Evolutionary conservation across 805 yeast species (phyloP).

Genomic region (Cyberlindnera mrakii): DNA sequence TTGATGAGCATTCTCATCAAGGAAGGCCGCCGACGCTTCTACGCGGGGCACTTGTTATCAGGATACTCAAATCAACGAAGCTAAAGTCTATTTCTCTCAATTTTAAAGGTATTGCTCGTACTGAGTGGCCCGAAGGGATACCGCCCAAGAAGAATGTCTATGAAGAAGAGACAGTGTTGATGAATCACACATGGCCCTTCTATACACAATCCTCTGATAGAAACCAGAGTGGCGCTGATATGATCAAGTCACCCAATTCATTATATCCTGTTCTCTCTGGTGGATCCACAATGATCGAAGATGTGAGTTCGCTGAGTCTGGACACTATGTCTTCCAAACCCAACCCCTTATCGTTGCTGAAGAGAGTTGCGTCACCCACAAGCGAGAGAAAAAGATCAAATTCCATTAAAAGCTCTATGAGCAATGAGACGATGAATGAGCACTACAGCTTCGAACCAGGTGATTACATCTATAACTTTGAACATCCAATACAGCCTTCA

Average conservation of each 20-base stretch:
- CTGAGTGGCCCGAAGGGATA: slow-evolving; percentile 98
- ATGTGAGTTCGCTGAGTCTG: slow-evolving; percentile 21
- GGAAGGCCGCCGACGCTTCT: slow-evolving; percentile 72
- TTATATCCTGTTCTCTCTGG: slow-evolving; percentile 1
- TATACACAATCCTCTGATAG: slow-evolving; percentile 33
- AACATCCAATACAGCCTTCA: slow-evolving; percentile 76
- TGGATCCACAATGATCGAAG: slow-evolving; percentile 3
- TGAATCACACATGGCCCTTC: slow-evolving; percentile 90
- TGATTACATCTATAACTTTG: slow-evolving; percentile 88
- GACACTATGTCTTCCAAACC: slow-evolving; percentile 13
- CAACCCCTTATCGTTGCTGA: slow-evolving; percentile 19
- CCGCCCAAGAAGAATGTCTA: slow-evolving; percentile 78
- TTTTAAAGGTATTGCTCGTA: slow-evolving; percentile 64
- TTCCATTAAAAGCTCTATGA: slow-evolving; percentile 7
- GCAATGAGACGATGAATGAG: slow-evolving; percentile 3
- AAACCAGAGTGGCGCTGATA: slow-evolving; percentile 37
- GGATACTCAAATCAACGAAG: slow-evolving; percentile 67
- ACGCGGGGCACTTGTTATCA: slow-evolving; percentile 70
- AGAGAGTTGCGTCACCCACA: slow-evolving; percentile 21
- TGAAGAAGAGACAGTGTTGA: slow-evolving; percentile 56
- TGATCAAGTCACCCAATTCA: slow-evolving; percentile 11
- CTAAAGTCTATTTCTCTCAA: slow-evolving; percentile 56
- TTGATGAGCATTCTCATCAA: slow-evolving; percentile 54
- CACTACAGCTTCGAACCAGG: slow-evolving; percentile 66
- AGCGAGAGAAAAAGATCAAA: slow-evolving; percentile 11